Evolutionary conservation across 768 basidiomycete species (phyloP).

Genomic region (Amanita inopinata): DNA sequence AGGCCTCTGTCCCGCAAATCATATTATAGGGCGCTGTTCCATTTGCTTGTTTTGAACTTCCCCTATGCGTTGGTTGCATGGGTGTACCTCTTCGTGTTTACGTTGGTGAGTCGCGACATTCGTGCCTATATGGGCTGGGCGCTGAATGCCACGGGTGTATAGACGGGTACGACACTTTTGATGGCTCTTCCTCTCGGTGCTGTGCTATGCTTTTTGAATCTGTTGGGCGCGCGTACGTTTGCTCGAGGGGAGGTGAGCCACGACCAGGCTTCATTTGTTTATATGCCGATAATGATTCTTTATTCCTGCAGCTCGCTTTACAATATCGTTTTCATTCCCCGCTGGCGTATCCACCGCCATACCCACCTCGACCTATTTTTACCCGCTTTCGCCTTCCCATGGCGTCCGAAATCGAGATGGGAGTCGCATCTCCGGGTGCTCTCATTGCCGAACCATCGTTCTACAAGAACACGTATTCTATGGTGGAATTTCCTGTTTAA

Average conservation of each 20-base stretch:
- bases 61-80: constrained; percentile 73
- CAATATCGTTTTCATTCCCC: constrained; percentile 66
- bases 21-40: constrained; percentile 62
- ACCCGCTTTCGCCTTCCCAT: constrained; percentile 47
- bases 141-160: constrained; percentile 1
- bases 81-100: constrained; percentile 73
- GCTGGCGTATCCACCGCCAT: constrained; percentile 49
- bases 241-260: constrained; percentile 58
- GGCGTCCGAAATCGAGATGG: constrained; percentile 39
- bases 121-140: background rate
- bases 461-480: constrained; percentile 73
- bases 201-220: constrained; percentile 66
- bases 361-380: constrained; percentile 69
- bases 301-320: constrained; percentile 41
- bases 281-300: background rate
- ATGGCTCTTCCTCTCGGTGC: constrained; percentile 72
- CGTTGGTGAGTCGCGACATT: constrained; percentile 45
- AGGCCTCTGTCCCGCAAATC: constrained; percentile 42
- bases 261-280: background rate
- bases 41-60: constrained; percentile 67
- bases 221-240: constrained; percentile 64
- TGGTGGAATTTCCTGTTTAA: constrained; percentile 39
- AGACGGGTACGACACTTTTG: constrained; percentile 77
- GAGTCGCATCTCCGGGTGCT: constrained; percentile 17
- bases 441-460: constrained; percentile 57